phyloP scores from a whole-genome alignment of 768 basidiomycete genomes.

The Lactarius quietus region DNA sequence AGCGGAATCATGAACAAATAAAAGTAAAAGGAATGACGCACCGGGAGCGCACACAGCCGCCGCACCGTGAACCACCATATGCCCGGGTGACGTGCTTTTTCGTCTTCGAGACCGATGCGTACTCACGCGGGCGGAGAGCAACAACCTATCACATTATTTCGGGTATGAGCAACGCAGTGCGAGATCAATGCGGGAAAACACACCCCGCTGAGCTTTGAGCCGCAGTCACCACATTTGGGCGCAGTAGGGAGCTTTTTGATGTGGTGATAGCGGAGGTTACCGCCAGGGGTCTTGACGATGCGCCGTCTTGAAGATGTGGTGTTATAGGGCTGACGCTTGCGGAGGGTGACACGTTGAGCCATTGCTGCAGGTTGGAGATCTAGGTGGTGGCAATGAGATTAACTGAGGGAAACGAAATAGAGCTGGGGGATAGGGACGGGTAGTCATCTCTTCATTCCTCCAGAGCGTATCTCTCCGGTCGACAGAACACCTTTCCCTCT shows the following conservation, averaged over 20 bases:
- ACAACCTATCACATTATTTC: conserved; percentile 56
- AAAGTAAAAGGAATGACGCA: conserved; percentile 37
- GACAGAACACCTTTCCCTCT: not conserved
- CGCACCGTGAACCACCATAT: conserved; percentile 97
- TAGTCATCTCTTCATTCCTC: not conserved
- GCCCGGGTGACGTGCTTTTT: conserved; percentile 95
- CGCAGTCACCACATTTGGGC: conserved; percentile 99
- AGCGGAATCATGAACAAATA: conserved; percentile 10
- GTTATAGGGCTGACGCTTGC: conserved; percentile 98
- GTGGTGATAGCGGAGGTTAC: conserved; percentile 97
- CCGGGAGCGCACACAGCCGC: conserved; percentile 93
- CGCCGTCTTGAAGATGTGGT: conserved; percentile 94
- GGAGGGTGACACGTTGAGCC: conserved; percentile 99
- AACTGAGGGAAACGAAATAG: not conserved
- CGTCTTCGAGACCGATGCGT: conserved; percentile 94
- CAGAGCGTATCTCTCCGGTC: not conserved
- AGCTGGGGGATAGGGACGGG: not conserved
- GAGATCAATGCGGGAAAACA: conserved; percentile 34
- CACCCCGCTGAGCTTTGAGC: conserved; percentile 90
- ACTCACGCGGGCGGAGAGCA: conserved; percentile 93
- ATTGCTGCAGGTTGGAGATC: conserved; percentile 42
- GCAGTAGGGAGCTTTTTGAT: conserved; percentile 89
- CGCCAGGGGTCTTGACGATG: conserved; percentile 97
- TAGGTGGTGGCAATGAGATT: not conserved
- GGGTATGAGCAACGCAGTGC: not conserved